phyloP scores from a whole-genome alignment of 1,139 yeast genomes.

The Nematodospora anomalae region DNA sequence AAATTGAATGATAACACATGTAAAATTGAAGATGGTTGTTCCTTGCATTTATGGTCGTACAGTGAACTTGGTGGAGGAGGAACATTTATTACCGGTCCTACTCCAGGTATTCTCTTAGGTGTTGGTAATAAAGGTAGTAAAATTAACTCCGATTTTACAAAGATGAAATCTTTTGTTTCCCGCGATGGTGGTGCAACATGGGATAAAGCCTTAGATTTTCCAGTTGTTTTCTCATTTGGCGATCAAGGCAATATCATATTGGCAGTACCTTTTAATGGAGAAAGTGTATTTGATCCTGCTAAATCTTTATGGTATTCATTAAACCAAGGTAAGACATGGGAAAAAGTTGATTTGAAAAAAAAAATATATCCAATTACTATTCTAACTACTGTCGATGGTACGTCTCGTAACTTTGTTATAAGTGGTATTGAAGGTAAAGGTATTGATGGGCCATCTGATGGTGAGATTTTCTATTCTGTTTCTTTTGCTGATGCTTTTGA shows the following conservation, averaged over 20 bases:
- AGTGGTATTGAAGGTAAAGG: constrained; percentile 42
- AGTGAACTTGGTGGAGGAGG: constrained; percentile 57
- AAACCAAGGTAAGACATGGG: constrained; percentile 77
- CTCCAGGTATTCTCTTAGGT: constrained; percentile 72
- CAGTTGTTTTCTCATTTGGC: constrained; percentile 65
- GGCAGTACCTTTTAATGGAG: constrained; percentile 50
- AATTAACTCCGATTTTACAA: constrained; percentile 21
- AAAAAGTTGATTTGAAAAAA: constrained; percentile 47
- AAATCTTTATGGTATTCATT: constrained; percentile 56
- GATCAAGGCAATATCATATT: constrained; percentile 78
- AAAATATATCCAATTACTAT: constrained; percentile 47
- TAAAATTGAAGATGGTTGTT: constrained; percentile 47
- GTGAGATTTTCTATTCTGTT: constrained; percentile 42
- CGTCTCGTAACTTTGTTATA: constrained; percentile 61
- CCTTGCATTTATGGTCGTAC: constrained; percentile 55
- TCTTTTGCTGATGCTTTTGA: constrained; percentile 64
- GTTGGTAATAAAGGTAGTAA: constrained; percentile 53
- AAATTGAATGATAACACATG: constrained; percentile 49
- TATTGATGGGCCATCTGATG: constrained; percentile 15
- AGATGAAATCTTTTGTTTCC: constrained; percentile 59
- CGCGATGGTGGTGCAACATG: constrained; percentile 80
- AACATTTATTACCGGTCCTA: constrained; percentile 57
- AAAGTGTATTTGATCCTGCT: constrained; percentile 19
- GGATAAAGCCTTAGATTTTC: constrained; percentile 55
- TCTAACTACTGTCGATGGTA: constrained; percentile 71